Conservation (phyloP, 768 basidiomycete genomes). For the Trichaptum fuscoviolaceum region DNA sequence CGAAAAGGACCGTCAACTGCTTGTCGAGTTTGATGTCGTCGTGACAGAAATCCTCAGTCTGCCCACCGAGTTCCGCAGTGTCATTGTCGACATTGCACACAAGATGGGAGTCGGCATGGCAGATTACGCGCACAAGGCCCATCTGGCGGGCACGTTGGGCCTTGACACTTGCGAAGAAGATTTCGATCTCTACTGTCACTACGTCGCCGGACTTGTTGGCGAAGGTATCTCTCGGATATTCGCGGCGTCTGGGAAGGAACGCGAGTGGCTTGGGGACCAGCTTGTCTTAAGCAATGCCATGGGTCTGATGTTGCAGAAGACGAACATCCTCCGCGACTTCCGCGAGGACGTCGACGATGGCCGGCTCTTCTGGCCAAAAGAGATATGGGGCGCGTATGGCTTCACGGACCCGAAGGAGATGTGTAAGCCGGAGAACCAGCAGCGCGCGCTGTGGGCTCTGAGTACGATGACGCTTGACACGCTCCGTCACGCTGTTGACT, state of each 20-base stretch:
- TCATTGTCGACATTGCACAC: constrained; percentile 75
- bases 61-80: constrained; percentile 61
- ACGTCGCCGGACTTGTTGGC: constrained; percentile 95
- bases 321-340: constrained; percentile 95
- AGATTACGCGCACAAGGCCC: constrained; percentile 83
- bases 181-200: constrained; percentile 98
- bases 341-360: constrained; percentile 83
- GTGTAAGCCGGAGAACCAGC: constrained; percentile 40
- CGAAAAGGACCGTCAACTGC: constrained; percentile 83
- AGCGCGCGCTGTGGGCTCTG: constrained; percentile 74
- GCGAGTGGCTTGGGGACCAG: constrained; percentile 64
- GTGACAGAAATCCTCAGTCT: constrained; percentile 76
- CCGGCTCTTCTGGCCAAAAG: constrained; percentile 91
- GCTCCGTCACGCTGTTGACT: constrained; percentile 75
- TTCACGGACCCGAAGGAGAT: constrained; percentile 71
- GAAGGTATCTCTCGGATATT: constrained; percentile 91
- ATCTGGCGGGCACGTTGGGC: constrained; percentile 61
- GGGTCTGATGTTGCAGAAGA: constrained; percentile 96
- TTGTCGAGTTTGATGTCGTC: constrained; percentile 78
- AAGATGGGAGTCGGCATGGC: constrained; percentile 98
- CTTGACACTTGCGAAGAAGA: constrained; percentile 67
- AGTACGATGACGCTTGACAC: constrained; percentile 89
- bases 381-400: constrained; percentile 81
- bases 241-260: constrained; percentile 80
- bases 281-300: constrained; percentile 89